Evolutionary conservation across 306 rosid genomes (phyloP).

Genomic region (Canavalia gladiata): DNA sequence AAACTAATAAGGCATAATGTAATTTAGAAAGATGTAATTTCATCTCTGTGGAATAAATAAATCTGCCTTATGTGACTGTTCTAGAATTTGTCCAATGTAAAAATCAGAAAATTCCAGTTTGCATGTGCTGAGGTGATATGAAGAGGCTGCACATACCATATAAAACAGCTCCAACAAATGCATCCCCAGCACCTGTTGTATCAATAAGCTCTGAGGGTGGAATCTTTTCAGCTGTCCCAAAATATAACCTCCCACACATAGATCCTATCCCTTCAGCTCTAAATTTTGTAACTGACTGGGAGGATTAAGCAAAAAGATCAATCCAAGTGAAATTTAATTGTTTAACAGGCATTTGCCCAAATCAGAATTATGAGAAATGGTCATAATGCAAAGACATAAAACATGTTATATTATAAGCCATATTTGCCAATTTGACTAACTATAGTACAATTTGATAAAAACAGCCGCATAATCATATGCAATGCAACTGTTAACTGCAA

Average conservation of each 20-base stretch:
- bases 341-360: slow-evolving; percentile 9
- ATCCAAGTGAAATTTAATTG: slow-evolving; percentile 34
- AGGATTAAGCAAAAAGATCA: slow-evolving; percentile 35
- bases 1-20: neutral
- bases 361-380: slow-evolving; percentile 7
- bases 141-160: slow-evolving; percentile 63
- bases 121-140: neutral
- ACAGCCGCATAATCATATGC: neutral
- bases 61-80: neutral
- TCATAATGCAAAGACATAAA: neutral
- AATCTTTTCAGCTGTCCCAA: slow-evolving; percentile 85
- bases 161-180: slow-evolving; percentile 90
- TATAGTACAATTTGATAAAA: neutral
- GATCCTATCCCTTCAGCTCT: slow-evolving; percentile 82
- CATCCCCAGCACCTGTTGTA: slow-evolving; percentile 98
- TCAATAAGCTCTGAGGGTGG: slow-evolving; percentile 82
- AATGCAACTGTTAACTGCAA: neutral
- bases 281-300: slow-evolving; percentile 72
- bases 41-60: neutral
- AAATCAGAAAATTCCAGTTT: slow-evolving; percentile 6
- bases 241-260: slow-evolving; percentile 73
- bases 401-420: neutral
- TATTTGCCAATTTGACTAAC: neutral
- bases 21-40: neutral
- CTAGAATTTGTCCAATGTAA: slow-evolving; percentile 5